These are phyloP conservation scores for Magnolia kwangsiensis DNA, from an alignment of 164 flowering plant genomes.

Conservation along the genomic window DNA sequence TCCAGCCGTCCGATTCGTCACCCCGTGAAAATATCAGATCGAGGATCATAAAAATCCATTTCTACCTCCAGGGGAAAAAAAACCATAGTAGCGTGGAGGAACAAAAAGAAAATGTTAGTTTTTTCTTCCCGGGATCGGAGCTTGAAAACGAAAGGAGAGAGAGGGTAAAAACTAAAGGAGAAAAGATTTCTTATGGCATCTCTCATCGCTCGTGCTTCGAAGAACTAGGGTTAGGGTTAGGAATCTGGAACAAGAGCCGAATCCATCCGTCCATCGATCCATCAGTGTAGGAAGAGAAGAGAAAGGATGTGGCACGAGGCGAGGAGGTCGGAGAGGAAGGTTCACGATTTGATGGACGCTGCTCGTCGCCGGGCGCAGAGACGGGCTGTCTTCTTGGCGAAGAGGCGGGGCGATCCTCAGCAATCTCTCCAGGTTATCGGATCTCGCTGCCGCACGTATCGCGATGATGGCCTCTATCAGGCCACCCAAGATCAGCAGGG, in stretches of 20 bases:
- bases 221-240: background rate
- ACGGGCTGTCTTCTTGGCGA: constrained; percentile 80
- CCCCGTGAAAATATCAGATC: too few relatives aligned
- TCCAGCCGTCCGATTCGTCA: too few relatives aligned
- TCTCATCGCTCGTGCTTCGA: too few relatives aligned
- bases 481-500: constrained; percentile 93
- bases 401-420: constrained; percentile 89
- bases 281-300: background rate
- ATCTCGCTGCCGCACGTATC: constrained; percentile 66
- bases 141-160: background rate
- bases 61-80: too few relatives aligned
- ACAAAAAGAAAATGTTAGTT: too few relatives aligned
- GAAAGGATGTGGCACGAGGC: constrained; percentile 94
- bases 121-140: background rate
- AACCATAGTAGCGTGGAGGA: too few relatives aligned
- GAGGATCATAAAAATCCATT: too few relatives aligned
- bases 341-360: constrained; percentile 93
- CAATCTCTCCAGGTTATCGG: constrained; percentile 69
- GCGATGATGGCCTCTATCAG: constrained; percentile 89
- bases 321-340: constrained; percentile 90
- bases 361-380: constrained; percentile 97
- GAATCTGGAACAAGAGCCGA: background rate
- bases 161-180: background rate
- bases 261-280: background rate
- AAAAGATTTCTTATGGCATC: background rate